A percentile compares a stretch with the other conserved stretches of the same genome.
phyloP scores from a whole-genome alignment of 306 rosid species.

The Cucumis melo region DNA sequence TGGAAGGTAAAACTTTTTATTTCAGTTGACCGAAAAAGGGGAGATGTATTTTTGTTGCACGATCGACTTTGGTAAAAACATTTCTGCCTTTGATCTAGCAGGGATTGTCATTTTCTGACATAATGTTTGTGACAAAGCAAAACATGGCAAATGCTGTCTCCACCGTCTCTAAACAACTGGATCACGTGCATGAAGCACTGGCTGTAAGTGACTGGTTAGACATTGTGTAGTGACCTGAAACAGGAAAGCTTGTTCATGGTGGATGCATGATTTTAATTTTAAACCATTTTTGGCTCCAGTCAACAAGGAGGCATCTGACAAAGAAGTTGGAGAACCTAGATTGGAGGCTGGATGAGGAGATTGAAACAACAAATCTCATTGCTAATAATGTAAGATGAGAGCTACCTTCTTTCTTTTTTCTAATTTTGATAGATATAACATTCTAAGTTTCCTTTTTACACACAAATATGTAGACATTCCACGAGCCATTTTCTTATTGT shows the following conservation, averaged over 20 bases:
- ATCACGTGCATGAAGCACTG: slow-evolving; percentile 54
- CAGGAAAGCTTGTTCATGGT: slow-evolving; percentile 7
- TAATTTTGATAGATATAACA: background rate
- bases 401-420: background rate
- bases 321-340: slow-evolving; percentile 56
- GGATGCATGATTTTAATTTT: slow-evolving; percentile 1
- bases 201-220: slow-evolving; percentile 42
- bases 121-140: slow-evolving; percentile 72
- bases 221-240: background rate
- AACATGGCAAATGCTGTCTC: slow-evolving; percentile 64
- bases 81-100: background rate
- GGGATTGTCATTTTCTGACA: slow-evolving; percentile 69
- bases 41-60: background rate
- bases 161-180: slow-evolving; percentile 57
- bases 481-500: background rate
- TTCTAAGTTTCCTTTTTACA: background rate
- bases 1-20: slow-evolving; percentile 38
- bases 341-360: slow-evolving; percentile 54
- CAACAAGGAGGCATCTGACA: slow-evolving; percentile 55
- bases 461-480: background rate
- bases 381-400: slow-evolving; percentile 49
- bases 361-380: slow-evolving; percentile 39
- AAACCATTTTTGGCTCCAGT: slow-evolving; percentile 17
- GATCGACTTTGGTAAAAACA: too few relatives aligned
- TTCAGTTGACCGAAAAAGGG: background rate